Evolutionary conservation across 2,329 filamentous ascomycete species (phyloP).

Genomic region (Fusarium citri): DNA sequence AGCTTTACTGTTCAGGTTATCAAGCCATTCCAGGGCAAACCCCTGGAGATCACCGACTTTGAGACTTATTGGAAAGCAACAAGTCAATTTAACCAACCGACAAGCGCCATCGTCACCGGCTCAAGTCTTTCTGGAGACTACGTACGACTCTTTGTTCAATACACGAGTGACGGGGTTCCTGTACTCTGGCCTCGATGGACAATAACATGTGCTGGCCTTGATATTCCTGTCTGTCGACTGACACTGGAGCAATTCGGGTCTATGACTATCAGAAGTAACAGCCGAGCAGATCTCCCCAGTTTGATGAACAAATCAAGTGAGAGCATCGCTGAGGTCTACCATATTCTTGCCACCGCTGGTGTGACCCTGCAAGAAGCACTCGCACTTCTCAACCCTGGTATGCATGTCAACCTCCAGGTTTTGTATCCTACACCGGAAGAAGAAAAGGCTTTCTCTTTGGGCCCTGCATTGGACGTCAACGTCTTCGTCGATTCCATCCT

Average conservation of each 20-base stretch:
- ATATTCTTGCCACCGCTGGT: constrained; percentile 78
- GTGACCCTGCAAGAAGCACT: constrained; percentile 84
- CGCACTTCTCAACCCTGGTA: constrained; percentile 76
- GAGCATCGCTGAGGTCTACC: constrained; percentile 75
- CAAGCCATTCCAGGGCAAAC: constrained; percentile 92
- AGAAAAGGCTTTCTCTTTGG: constrained; percentile 75
- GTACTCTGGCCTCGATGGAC: constrained; percentile 91
- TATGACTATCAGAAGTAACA: constrained; percentile 59
- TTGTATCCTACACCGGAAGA: constrained; percentile 84
- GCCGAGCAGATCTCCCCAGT: constrained; percentile 57
- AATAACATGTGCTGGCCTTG: constrained; percentile 78
- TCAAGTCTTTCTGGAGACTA: constrained; percentile 98
- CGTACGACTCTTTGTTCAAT: constrained; percentile 88
- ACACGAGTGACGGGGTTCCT: constrained; percentile 87
- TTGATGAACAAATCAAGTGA: constrained; percentile 61
- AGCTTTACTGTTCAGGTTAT: constrained; percentile 96
- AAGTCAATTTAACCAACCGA: constrained; percentile 83
- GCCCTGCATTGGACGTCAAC: constrained; percentile 86
- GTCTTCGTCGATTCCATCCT: constrained; percentile 85
- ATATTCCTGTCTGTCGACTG: constrained; percentile 84
- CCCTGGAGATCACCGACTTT: constrained; percentile 96
- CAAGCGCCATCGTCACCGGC: constrained; percentile 89
- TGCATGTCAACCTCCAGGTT: constrained; percentile 93
- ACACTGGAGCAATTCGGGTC: constrained; percentile 77
- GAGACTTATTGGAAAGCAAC: constrained; percentile 99